Conservation (phyloP, 2,329 filamentous ascomycete species). For the Biscogniauxia marginata region DNA sequence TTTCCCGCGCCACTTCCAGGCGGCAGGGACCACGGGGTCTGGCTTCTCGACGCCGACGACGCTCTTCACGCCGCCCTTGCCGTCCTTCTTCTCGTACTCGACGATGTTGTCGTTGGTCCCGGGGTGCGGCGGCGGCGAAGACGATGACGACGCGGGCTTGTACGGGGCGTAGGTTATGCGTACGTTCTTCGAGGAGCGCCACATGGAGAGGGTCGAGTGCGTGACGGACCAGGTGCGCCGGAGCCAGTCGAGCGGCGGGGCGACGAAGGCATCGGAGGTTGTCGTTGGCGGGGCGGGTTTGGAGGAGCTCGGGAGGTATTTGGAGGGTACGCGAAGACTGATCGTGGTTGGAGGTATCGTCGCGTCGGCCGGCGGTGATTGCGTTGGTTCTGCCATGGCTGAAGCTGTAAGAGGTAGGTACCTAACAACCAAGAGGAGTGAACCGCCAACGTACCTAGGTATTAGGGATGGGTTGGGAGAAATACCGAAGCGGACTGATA, state of each 20-base stretch:
- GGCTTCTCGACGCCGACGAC: constrained; percentile 65
- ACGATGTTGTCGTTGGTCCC: constrained; percentile 68
- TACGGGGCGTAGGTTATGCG: constrained; percentile 71
- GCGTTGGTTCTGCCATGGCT: constrained; percentile 18
- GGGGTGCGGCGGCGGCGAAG: constrained; percentile 36
- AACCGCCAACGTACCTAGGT: too few relatives aligned
- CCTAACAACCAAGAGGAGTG: too few relatives aligned
- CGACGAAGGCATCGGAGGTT: constrained; percentile 31
- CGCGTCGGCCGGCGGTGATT: constrained; percentile 1
- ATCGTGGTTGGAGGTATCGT: constrained; percentile 24
- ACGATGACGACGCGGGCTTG: constrained; percentile 4
- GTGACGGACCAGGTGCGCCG: constrained; percentile 70
- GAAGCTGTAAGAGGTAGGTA: neutral
- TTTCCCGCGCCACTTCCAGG: constrained; percentile 77
- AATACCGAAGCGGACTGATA: too few relatives aligned
- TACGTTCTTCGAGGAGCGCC: constrained; percentile 77
- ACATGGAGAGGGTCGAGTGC: constrained; percentile 76
- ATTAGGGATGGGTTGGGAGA: too few relatives aligned
- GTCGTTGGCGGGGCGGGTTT: constrained; percentile 21
- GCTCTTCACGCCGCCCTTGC: constrained; percentile 51
- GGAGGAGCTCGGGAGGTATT: constrained; percentile 38
- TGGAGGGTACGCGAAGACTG: constrained; percentile 47
- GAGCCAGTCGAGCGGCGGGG: constrained; percentile 59
- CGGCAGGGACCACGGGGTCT: constrained; percentile 35
- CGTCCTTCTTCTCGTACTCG: constrained; percentile 48